Conservation (phyloP, 2,329 filamentous ascomycete species). For the Microsporum canis region DNA sequence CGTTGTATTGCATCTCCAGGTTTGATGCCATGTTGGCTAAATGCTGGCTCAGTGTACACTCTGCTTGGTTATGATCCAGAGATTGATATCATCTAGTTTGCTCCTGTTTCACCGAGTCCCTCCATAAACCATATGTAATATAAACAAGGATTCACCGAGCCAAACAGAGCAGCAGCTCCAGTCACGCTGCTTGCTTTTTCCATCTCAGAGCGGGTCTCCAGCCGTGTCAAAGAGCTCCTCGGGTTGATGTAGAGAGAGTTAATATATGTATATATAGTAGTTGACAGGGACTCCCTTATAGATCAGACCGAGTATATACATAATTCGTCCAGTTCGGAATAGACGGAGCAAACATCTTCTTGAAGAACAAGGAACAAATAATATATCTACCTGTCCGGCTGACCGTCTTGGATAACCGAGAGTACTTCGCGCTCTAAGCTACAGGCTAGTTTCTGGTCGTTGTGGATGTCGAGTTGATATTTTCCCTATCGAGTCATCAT, state of each 20-base stretch:
- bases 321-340: too few species aligned
- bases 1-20: too few species aligned
- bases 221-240: not conserved
- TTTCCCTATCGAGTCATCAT: not conserved
- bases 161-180: constrained; percentile 1
- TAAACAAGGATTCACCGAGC: not conserved
- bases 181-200: not conserved
- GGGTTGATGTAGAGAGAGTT: not conserved
- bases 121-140: not conserved
- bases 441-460: not conserved
- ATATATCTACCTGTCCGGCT: not conserved
- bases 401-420: too few species aligned
- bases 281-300: not conserved
- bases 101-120: too few species aligned
- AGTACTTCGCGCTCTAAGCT: not conserved
- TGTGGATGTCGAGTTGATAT: not conserved
- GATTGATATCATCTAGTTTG: too few species aligned
- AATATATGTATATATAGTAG: not conserved
- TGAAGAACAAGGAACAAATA: not conserved
- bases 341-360: too few species aligned
- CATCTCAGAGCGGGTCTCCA: not conserved
- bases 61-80: too few species aligned
- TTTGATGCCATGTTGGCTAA: too few species aligned
- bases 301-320: too few species aligned
- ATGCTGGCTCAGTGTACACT: too few species aligned